A percentile compares a stretch with the other conserved stretches of the same genome.
These are phyloP conservation scores for Daldinia sp. DNA, from an alignment of 2,329 filamentous ascomycete genomes.

Conservation along the genomic window DNA sequence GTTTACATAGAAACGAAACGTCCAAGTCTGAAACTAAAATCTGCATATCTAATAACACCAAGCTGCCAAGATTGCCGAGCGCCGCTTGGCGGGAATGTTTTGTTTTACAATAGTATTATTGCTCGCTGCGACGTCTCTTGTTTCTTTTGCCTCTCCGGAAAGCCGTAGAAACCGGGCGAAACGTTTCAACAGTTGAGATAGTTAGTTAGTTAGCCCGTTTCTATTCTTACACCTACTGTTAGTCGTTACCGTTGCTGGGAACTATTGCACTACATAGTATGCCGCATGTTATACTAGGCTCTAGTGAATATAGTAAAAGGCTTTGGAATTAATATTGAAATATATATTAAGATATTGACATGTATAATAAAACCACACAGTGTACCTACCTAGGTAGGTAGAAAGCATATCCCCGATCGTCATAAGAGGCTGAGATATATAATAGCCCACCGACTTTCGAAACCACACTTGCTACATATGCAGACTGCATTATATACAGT, in stretches of 20 bases:
- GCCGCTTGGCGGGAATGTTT: slow-evolving; percentile 17
- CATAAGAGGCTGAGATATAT: slow-evolving; percentile 30
- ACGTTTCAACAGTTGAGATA: slow-evolving; percentile 19
- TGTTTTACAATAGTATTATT: slow-evolving; percentile 14
- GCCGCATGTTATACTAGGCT: neutral
- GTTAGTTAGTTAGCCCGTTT: neutral
- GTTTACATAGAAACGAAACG: neutral
- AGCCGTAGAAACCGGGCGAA: slow-evolving; percentile 10
- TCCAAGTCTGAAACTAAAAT: slow-evolving; percentile 17
- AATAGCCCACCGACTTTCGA: slow-evolving; percentile 22
- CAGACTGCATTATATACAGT: neutral
- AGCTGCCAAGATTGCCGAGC: slow-evolving; percentile 15
- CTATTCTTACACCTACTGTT: neutral
- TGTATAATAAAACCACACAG: neutral
- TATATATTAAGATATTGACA: neutral
- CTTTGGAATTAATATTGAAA: no score
- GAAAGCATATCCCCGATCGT: slow-evolving; percentile 12
- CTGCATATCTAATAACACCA: slow-evolving; percentile 8
- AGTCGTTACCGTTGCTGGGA: no score
- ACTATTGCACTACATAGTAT: no score
- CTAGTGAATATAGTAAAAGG: neutral
- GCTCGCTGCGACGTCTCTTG: slow-evolving; percentile 4
- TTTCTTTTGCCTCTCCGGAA: neutral
- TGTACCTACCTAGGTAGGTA: no score
- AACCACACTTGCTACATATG: no score